A percentile compares a stretch with the other conserved stretches of the same genome.
These are phyloP conservation scores for Phytophthora melonis DNA, from an alignment of 352 stramenopile genomes.

Conservation along the genomic window DNA sequence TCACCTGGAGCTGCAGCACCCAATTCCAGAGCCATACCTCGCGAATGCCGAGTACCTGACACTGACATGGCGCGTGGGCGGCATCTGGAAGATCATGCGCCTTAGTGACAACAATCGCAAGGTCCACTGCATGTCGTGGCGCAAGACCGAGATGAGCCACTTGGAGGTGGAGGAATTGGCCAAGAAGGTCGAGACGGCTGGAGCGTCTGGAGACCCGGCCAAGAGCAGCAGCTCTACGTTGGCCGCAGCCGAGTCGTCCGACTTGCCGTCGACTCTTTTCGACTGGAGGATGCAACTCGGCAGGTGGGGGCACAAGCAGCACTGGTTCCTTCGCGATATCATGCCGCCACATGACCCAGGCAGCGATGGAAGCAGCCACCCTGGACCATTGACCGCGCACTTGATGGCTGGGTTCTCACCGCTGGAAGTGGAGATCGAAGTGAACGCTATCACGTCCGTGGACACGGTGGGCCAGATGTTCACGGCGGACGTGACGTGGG, in stretches of 20 bases:
- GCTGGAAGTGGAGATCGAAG: slow-evolving; percentile 45
- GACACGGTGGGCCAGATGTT: slow-evolving; percentile 60
- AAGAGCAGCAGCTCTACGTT: slow-evolving; percentile 20
- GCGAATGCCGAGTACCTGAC: slow-evolving; percentile 54
- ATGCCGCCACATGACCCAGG: slow-evolving; percentile 31
- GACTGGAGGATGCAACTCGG: slow-evolving; percentile 70
- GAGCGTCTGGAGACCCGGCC: not conserved
- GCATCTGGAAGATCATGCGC: slow-evolving; percentile 62
- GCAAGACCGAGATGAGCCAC: slow-evolving; percentile 53
- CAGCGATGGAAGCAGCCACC: slow-evolving; percentile 16
- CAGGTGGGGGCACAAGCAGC: slow-evolving; percentile 44
- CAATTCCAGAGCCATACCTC: slow-evolving; percentile 44
- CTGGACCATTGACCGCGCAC: slow-evolving; percentile 33
- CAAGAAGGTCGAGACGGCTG: slow-evolving; percentile 36
- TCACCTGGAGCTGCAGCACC: slow-evolving; percentile 48
- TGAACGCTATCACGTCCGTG: slow-evolving; percentile 50
- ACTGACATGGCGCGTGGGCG: slow-evolving; percentile 57
- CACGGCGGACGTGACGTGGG: slow-evolving; percentile 57
- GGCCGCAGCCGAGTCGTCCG: slow-evolving; percentile 15
- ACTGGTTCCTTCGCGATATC: slow-evolving; percentile 66
- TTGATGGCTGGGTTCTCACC: slow-evolving; percentile 50
- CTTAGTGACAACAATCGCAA: slow-evolving; percentile 38
- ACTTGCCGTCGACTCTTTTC: slow-evolving; percentile 44
- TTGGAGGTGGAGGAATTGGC: slow-evolving; percentile 50
- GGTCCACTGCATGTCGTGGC: slow-evolving; percentile 57